Base-by-base conservation (phyloP, 169 alveolate species). In the Eimeria maxima region DNA sequence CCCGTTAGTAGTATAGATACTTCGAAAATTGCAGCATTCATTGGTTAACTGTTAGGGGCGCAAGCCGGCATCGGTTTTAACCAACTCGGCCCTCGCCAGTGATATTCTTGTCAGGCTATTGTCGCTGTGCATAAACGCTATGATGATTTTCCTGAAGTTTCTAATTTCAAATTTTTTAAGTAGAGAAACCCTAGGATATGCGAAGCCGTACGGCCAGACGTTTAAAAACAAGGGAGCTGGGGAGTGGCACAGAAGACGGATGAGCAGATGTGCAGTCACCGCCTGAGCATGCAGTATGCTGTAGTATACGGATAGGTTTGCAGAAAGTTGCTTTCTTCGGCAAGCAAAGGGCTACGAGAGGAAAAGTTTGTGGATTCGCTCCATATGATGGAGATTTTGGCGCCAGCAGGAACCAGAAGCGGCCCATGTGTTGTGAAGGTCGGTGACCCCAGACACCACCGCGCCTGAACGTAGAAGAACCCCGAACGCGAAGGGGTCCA, bases 361-460 rank as follows among this genome's bases (percentile, higher is more conserved):
- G 5, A 78, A 4, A 2, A 42, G 2, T 6, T 24, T 38, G 67
- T 45, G 88, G 10, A 78, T 38, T n/a, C 6, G 65, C 42, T 45
- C 44, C 18, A 6, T 42, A 7, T n/a, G 3, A 20, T 45, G 42
- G 67, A 3, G 2, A 4, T 22, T 45, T 78, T 16, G 45, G 47
- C 10, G 16, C 45, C 45, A 44, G n/a, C 65, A 44, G 47, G 88
- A 42, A 63, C 57, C 63, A 78, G 67, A 78, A 78, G 88, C 88
- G 42, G 33, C 24, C 45, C 63, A 11, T 22, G n/a, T 42, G 45
- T 22, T 45, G n/a, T 10, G 16, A 78, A 24, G 88, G 24, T 47
- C 88, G 88, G 88, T 78, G 57, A 78, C 67, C 63, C 88, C 88
- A 20, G 20, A 16, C 88, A 78, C 38, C 38, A 33, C 38, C 38